phyloP scores from a whole-genome alignment of 2,329 filamentous ascomycete species.

The Aureobasidium sp. region DNA sequence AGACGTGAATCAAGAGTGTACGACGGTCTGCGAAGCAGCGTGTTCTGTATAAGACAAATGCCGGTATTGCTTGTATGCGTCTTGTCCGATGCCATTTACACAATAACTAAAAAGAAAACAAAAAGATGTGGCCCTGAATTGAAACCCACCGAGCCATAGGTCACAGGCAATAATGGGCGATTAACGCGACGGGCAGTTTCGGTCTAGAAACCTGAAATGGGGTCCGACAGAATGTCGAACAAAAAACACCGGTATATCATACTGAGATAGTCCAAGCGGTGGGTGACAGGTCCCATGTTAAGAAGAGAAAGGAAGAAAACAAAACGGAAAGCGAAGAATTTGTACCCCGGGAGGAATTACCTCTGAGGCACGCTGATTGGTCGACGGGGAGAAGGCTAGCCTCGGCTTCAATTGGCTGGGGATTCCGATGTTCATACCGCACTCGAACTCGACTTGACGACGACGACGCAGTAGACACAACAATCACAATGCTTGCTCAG shows the following conservation, averaged over 20 bases:
- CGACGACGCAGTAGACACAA: slow-evolving; percentile 1
- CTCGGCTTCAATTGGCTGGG: not conserved
- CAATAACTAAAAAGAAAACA: too few relatives aligned
- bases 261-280: slow-evolving; percentile 28
- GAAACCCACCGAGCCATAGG: slow-evolving; percentile 43
- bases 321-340: slow-evolving; percentile 5
- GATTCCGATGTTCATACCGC: not conserved
- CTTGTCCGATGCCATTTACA: too few relatives aligned
- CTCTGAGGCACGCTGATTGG: too few relatives aligned
- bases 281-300: slow-evolving; percentile 23
- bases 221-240: slow-evolving; percentile 18
- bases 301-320: slow-evolving; percentile 19
- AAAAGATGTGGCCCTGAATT: slow-evolving; percentile 44
- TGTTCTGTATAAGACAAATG: too few relatives aligned
- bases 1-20: too few relatives aligned
- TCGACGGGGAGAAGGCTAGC: not conserved
- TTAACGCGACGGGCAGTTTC: slow-evolving; percentile 44
- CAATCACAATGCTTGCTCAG: slow-evolving; percentile 38
- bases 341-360: not conserved
- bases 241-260: slow-evolving; percentile 26
- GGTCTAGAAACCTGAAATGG: slow-evolving; percentile 37
- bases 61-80: too few relatives aligned
- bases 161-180: slow-evolving; percentile 39
- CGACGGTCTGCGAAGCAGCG: too few relatives aligned
- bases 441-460: not conserved